Conservation (phyloP, 2,329 filamentous ascomycete species). For the Emmonsiellopsis sp. region DNA sequence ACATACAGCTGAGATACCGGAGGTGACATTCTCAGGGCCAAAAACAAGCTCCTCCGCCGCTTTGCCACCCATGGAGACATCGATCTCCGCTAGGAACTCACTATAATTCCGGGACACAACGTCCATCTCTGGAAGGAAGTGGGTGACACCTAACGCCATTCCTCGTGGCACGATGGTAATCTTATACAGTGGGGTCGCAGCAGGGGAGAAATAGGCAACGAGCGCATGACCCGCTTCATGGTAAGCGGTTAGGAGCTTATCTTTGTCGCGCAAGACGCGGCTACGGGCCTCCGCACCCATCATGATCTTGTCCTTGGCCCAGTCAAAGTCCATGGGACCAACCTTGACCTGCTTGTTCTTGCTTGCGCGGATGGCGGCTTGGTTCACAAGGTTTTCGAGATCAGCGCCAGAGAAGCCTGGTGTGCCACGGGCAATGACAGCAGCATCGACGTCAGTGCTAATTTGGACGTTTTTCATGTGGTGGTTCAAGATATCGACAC, state of each 20-base stretch:
- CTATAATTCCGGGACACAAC: constrained; percentile 80
- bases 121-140: constrained; percentile 81
- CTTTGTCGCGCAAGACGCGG: constrained; percentile 82
- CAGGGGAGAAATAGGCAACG: constrained; percentile 72
- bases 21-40: constrained; percentile 82
- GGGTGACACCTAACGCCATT: constrained; percentile 74
- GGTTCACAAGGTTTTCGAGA: constrained; percentile 92
- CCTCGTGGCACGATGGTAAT: constrained; percentile 93
- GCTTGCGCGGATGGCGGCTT: constrained; percentile 89
- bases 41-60: constrained; percentile 85
- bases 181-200: constrained; percentile 77
- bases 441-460: constrained; percentile 68
- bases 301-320: constrained; percentile 96
- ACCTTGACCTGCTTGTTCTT: constrained; percentile 71
- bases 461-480: constrained; percentile 88
- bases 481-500: constrained; percentile 85
- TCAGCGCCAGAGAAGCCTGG: constrained; percentile 92
- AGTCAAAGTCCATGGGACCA: constrained; percentile 74
- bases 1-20: constrained; percentile 69
- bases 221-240: constrained; percentile 94
- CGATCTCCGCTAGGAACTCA: constrained; percentile 72
- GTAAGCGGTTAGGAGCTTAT: constrained; percentile 92
- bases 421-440: constrained; percentile 75
- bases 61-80: constrained; percentile 75
- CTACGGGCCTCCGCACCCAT: constrained; percentile 91